Conservation (phyloP, 2,329 filamentous ascomycete genomes). For the Colletotrichum euphorbiae region DNA sequence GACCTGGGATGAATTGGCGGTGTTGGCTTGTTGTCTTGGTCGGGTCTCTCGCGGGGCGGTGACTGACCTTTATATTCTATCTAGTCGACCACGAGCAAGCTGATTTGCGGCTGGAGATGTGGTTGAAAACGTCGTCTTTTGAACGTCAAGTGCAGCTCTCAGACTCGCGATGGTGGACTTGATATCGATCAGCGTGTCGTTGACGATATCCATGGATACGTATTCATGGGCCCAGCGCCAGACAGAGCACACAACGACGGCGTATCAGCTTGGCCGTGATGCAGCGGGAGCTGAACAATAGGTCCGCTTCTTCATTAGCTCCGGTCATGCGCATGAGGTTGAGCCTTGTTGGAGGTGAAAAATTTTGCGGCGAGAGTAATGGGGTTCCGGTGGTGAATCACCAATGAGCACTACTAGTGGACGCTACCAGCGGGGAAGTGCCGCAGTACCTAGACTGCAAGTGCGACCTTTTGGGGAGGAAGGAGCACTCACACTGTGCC, state of each 20-base stretch:
- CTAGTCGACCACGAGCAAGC: background rate
- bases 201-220: background rate
- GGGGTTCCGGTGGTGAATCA: constrained; percentile 22
- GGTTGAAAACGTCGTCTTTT: constrained; percentile 2
- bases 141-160: background rate
- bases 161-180: background rate
- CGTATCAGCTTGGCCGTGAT: background rate
- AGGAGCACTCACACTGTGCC: background rate
- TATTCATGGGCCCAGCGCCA: background rate
- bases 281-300: background rate
- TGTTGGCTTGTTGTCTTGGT: constrained; percentile 15
- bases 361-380: constrained; percentile 21
- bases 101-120: constrained; percentile 1
- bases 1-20: constrained; percentile 6
- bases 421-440: constrained; percentile 31
- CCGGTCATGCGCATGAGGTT: constrained; percentile 23
- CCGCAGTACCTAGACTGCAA: constrained; percentile 8
- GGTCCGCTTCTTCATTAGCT: background rate
- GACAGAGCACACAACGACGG: no score
- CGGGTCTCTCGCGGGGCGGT: constrained; percentile 14
- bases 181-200: background rate
- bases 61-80: background rate
- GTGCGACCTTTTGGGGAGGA: background rate
- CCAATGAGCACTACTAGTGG: constrained; percentile 27
- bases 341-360: constrained; percentile 29